A percentile compares a stretch with the other conserved stretches of the same genome.
phyloP scores from a whole-genome alignment of 257 asterid species.

The Jacaranda mimosifolia region DNA sequence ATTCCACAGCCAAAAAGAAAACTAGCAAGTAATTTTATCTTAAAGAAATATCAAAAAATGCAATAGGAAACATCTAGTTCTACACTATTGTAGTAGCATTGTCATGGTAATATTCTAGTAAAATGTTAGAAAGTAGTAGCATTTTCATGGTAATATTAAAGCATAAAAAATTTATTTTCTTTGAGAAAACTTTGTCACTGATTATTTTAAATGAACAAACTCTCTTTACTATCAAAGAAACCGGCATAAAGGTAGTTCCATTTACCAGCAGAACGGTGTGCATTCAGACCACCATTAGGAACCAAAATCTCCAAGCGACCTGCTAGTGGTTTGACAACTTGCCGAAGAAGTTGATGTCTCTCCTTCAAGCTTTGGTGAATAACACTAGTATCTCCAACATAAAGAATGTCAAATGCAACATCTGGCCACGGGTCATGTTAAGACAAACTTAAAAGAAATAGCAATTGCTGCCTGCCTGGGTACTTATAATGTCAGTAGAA shows the following conservation, averaged over 20 bases:
- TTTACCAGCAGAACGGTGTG: conserved; percentile 77
- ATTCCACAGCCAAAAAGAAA: conserved; percentile 16
- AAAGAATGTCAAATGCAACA: conserved; percentile 92
- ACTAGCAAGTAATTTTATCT: not conserved
- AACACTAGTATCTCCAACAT: conserved; percentile 95
- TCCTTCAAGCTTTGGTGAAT: conserved; percentile 94
- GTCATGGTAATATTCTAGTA: not conserved
- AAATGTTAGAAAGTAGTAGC: conserved; percentile 19
- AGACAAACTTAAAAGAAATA: conserved; percentile 42
- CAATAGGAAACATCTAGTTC: conserved; percentile 4
- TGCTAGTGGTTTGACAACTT: conserved; percentile 76
- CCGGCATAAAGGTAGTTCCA: conserved; percentile 7
- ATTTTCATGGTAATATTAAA: conserved; percentile 12
- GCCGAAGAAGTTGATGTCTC: conserved; percentile 80
- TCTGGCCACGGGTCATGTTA: conserved; percentile 66
- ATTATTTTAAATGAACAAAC: conserved; percentile 4
- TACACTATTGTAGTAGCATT: conserved; percentile 4
- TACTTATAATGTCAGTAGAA: conserved; percentile 23
- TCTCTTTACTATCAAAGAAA: conserved; percentile 20
- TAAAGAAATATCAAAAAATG: conserved; percentile 8
- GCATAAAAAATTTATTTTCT: not conserved
- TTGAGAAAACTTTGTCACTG: not conserved
- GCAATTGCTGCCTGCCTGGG: conserved; percentile 24
- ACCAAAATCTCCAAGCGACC: conserved; percentile 95
- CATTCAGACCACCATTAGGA: conserved; percentile 81